Percentiles rank a stretch among this genome's conserved stretches.
phyloP scores from a whole-genome alignment of 2,329 filamentous ascomycete genomes.

The Pezicula rhizophila region DNA sequence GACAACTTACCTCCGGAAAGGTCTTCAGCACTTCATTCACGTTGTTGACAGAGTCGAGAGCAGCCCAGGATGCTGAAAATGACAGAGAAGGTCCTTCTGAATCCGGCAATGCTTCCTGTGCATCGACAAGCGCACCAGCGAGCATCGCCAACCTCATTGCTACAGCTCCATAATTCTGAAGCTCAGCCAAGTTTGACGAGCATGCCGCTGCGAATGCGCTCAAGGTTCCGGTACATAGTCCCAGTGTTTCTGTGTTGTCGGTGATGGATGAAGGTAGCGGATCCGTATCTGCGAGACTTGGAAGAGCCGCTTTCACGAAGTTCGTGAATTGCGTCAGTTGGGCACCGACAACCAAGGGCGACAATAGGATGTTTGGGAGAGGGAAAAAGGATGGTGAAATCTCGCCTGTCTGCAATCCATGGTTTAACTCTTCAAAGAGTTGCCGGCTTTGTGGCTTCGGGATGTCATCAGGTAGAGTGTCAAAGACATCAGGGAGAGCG shows the following conservation, averaged over 20 bases:
- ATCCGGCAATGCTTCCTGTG: conserved; percentile 20
- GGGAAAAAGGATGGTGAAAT: too few species aligned
- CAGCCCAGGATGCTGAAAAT: conserved; percentile 20
- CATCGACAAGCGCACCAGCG: conserved; percentile 32
- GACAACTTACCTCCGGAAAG: conserved; percentile 10
- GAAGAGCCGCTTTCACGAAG: too few species aligned
- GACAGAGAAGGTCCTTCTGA: conserved; percentile 19
- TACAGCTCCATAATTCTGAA: conserved; percentile 30
- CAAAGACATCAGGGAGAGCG: too few species aligned
- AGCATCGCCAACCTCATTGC: conserved; percentile 34
- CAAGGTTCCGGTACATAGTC: conserved; percentile 36
- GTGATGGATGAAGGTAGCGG: too few species aligned
- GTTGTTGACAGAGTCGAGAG: conserved; percentile 11
- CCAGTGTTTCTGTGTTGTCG: conserved; percentile 20
- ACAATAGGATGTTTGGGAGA: too few species aligned
- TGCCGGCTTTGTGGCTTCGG: too few species aligned
- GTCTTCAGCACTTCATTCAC: conserved; percentile 13
- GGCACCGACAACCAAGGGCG: too few species aligned
- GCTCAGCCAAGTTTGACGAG: conserved; percentile 19
- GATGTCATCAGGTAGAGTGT: too few species aligned
- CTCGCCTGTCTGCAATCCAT: too few species aligned
- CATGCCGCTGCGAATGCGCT: conserved; percentile 31
- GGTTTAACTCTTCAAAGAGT: too few species aligned
- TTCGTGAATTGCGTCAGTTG: too few species aligned
- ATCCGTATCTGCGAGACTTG: too few species aligned